Conservation (phyloP, 176 grass and related monocot species). For the Miscanthus lutarioriparius region DNA sequence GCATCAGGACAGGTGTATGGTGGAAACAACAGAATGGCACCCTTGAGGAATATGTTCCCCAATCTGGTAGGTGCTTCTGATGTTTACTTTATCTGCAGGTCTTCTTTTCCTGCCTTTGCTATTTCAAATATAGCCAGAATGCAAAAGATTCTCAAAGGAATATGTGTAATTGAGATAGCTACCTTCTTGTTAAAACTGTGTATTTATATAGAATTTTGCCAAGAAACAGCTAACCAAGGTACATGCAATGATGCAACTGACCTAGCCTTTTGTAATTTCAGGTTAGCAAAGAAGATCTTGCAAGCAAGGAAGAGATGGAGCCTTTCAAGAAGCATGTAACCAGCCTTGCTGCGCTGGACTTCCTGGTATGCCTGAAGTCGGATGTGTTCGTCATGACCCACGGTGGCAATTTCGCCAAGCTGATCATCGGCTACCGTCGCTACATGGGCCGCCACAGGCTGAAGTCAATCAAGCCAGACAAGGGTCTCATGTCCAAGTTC, state of each 20-base stretch:
- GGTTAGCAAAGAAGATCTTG: constrained; percentile 92
- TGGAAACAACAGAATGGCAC: constrained; percentile 84
- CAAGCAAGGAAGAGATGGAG: constrained; percentile 81
- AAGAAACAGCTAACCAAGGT: constrained; percentile 5
- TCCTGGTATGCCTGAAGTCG: constrained; percentile 89
- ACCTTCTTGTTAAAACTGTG: neutral
- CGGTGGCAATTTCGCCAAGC: constrained; percentile 88
- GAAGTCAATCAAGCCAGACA: constrained; percentile 97
- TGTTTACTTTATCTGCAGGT: neutral
- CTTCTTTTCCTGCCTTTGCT: neutral
- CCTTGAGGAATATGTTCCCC: constrained; percentile 94
- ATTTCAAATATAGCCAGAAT: neutral
- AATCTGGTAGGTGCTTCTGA: constrained; percentile 64
- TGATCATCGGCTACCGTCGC: constrained; percentile 84
- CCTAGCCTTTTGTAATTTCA: constrained; percentile 18
- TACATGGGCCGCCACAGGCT: constrained; percentile 84
- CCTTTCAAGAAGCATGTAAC: constrained; percentile 99
- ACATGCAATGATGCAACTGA: constrained; percentile 23
- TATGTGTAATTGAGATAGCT: neutral
- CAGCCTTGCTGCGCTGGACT: constrained; percentile 88
- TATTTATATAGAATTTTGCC: neutral
- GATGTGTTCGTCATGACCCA: constrained; percentile 98
- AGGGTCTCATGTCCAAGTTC: constrained; percentile 88
- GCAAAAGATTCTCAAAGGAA: neutral
- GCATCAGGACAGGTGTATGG: constrained; percentile 97